Base-by-base conservation (phyloP, 225 moss, liverwort and hornwort genomes). In the Straminergon stramineum region DNA sequence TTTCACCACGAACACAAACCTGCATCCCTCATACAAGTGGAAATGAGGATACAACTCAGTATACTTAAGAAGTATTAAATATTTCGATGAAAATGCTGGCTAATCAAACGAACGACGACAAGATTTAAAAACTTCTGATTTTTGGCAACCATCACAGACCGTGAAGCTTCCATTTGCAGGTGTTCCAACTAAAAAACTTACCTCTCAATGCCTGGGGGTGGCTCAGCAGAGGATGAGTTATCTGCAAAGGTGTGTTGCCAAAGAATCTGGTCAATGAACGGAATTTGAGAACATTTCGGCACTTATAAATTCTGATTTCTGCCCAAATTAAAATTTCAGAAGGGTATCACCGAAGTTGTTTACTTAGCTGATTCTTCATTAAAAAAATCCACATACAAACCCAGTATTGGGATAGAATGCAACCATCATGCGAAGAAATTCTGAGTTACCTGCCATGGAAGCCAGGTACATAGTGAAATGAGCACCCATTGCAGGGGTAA, bases 401-500 rank as follows among this genome's bases (percentile, higher is more conserved):
- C 13, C 84, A 84, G 17, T 64, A 65, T 60, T 78, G 70, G 37
- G 43, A 65, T 60, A 39, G 34, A 80, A 76, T 56, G 71, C 20
- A 87, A 85, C 37, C 43, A 61, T 79, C 32, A 37, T 30, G 69
- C 11, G 30, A 26, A 80, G 22, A 35, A 67, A 79, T 86, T 86
- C 68, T 84, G 51, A 87, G 32, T 41, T 87, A 97, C 98, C 97
- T 94, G 91, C 91, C 97, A 99, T 97, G 90, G 94, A 93, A 86
- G 96, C 97, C 86, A 99, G 94, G 89, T 96, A 99, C 99, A 99
- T 99, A 34, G 96, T 94, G 82, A 99, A 99, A 93, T 99, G 99
- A 91, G 99, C 96, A 66, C 99, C 99, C 87, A 99, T 97, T 77
- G 99, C 99, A 88, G 99, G 99, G 24, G 97, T 96, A 75, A 99